phyloP scores from a whole-genome alignment of 2,329 filamentous ascomycete species.

The Cladorrhinum sp. region DNA sequence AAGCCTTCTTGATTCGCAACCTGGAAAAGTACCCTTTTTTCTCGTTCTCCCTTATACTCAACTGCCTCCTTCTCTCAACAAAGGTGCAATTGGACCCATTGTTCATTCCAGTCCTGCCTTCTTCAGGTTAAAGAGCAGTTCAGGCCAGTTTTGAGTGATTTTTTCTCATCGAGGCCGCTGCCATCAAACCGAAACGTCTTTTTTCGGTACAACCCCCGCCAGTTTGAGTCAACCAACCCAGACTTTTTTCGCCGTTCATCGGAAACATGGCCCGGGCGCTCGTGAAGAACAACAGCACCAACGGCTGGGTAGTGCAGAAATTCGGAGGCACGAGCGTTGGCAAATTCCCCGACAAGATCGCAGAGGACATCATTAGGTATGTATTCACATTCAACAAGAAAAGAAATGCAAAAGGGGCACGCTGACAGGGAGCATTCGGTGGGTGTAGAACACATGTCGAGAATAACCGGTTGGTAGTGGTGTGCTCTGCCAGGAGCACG shows the following conservation, averaged over 20 bases:
- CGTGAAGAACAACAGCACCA: slow-evolving; percentile 32
- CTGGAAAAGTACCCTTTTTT: background rate
- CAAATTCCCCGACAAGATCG: slow-evolving; percentile 80
- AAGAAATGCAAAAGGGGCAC: slow-evolving; percentile 3
- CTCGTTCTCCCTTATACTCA: background rate
- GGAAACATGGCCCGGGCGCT: slow-evolving; percentile 26
- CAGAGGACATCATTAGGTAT: slow-evolving; percentile 67
- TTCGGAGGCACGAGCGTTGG: slow-evolving; percentile 94
- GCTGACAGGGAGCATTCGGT: no score
- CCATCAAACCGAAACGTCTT: background rate
- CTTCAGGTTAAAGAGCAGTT: background rate
- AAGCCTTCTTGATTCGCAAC: background rate
- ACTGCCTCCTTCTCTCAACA: background rate
- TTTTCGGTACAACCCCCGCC: background rate
- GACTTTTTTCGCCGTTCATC: slow-evolving; percentile 11
- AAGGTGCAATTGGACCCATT: slow-evolving; percentile 13
- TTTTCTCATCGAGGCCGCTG: background rate
- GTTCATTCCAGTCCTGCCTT: background rate
- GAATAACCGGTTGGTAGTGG: slow-evolving; percentile 77
- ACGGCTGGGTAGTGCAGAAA: slow-evolving; percentile 85
- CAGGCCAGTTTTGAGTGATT: background rate
- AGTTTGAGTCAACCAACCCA: slow-evolving; percentile 19
- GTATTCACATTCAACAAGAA: background rate
- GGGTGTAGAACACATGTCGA: slow-evolving; percentile 55
- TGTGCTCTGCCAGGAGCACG: slow-evolving; percentile 92